Evolutionary conservation across 2,329 filamentous ascomycete species (phyloP), one percentile per base, ranked within the genome.

Genomic region (Sodiomyces alkalinus): DNA sequence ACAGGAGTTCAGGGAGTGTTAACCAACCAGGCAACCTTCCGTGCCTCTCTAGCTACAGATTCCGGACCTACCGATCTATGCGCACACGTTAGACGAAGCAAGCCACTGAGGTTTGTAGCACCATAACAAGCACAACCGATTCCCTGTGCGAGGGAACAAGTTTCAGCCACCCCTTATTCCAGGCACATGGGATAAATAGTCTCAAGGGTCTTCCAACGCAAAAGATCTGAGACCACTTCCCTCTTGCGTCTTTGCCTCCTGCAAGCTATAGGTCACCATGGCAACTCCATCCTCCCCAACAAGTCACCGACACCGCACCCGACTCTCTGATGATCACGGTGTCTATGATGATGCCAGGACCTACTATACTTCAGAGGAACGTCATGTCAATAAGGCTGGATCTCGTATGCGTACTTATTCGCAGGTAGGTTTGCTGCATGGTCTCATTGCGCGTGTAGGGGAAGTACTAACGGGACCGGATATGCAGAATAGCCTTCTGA

Each of bases 271-370:
- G 23, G 10, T 14, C 23, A 17, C 15, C 14, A 25, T 13, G 13
- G 23, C 23, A 34, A 19, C 26, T 37, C 37, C 34, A 35, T n/a
- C 32, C 8, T 37, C 36, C 9, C 36, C 34, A n/a, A 33, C 34
- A 15, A 37, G 18, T 22, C 32, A 30, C 16, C 36, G 34, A 23
- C 23, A 25, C 23, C 34, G 32, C 23, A 30, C 28, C 30, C 39
- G 45, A 24, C 51, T 52, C 22, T 52, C 56, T 27, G 62, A 69
- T 33, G 62, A 62, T 26, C 47, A 44, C 29, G 49, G 55, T 17
- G 58, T 69, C 26, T 71, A 55, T 38, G 65, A 68, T 34, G 65
- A 70, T 50, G 68, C 68, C 33, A 60, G 58, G 43, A 71, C 66
- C 15, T 73, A 73, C 44, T 73, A 73, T 38, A 52, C 62, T 19